Conservation (phyloP, 2,329 filamentous ascomycete genomes). For the Aspergillus ruber region DNA sequence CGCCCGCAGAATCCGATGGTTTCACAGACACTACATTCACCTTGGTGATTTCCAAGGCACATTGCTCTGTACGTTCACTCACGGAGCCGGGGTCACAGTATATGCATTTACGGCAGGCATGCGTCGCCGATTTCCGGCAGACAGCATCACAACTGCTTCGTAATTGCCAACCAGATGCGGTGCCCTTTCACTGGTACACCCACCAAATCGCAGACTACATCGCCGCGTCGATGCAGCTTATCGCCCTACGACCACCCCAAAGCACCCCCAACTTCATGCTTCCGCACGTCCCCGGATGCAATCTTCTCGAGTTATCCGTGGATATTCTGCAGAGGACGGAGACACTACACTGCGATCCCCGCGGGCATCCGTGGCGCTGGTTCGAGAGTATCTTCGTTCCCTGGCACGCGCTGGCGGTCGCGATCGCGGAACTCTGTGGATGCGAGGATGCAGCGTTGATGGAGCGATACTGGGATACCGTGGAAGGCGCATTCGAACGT, state of each 20-base stretch:
- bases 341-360: slow-evolving; percentile 15
- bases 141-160: slow-evolving; percentile 14
- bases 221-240: slow-evolving; percentile 21
- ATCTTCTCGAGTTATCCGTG: slow-evolving; percentile 20
- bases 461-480: slow-evolving; percentile 19
- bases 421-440: slow-evolving; percentile 25
- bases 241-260: slow-evolving; percentile 21
- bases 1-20: slow-evolving; percentile 9
- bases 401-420: slow-evolving; percentile 28
- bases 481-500: slow-evolving; percentile 18
- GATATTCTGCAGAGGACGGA: slow-evolving; percentile 17
- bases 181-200: slow-evolving; percentile 21
- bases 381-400: slow-evolving; percentile 23
- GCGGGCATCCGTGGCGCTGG: slow-evolving; percentile 20
- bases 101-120: slow-evolving; percentile 19
- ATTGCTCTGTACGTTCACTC: slow-evolving; percentile 16
- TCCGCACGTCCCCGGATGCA: slow-evolving; percentile 16
- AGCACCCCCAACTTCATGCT: slow-evolving; percentile 17
- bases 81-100: slow-evolving; percentile 17
- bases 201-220: slow-evolving; percentile 15
- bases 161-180: slow-evolving; percentile 13
- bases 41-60: slow-evolving; percentile 17
- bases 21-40: slow-evolving; percentile 26
- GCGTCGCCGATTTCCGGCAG: slow-evolving; percentile 20
- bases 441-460: slow-evolving; percentile 19